Evolutionary conservation across 306 rosid genomes (phyloP).

Genomic region (Cucurbita maxima): DNA sequence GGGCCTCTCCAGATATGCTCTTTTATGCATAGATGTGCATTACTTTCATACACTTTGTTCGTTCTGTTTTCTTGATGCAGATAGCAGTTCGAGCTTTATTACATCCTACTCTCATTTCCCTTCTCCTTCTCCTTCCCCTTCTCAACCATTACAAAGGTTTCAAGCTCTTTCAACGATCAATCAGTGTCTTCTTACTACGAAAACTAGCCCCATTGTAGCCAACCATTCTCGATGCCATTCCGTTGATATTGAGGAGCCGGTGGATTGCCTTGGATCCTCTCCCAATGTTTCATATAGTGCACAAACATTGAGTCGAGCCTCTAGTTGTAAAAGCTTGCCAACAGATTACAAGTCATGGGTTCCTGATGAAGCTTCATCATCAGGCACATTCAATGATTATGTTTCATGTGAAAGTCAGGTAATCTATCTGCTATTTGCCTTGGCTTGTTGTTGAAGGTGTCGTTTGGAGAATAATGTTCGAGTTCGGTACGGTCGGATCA

Average conservation of each 20-base stretch:
- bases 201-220: slow-evolving; percentile 16
- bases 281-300: slow-evolving; percentile 27
- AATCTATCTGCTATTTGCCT: too few species aligned
- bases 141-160: slow-evolving; percentile 56
- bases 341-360: slow-evolving; percentile 33
- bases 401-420: slow-evolving; percentile 53
- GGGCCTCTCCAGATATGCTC: too few species aligned
- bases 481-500: not conserved
- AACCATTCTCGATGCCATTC: slow-evolving; percentile 39
- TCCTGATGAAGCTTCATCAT: slow-evolving; percentile 30
- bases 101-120: slow-evolving; percentile 28
- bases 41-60: too few species aligned
- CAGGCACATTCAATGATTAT: slow-evolving; percentile 19
- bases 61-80: slow-evolving; percentile 24
- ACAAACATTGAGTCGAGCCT: slow-evolving; percentile 23
- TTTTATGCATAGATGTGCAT: too few species aligned
- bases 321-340: slow-evolving; percentile 36
- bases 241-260: slow-evolving; percentile 32
- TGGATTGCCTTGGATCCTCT: slow-evolving; percentile 20
- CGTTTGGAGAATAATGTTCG: not conserved
- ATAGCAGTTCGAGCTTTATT: slow-evolving; percentile 33
- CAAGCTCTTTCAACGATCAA: slow-evolving; percentile 72
- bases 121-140: slow-evolving; percentile 57
- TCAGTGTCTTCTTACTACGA: slow-evolving; percentile 29
- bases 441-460: too few species aligned